These are phyloP conservation scores for Orbilia blumenaviensis DNA, from an alignment of 2,329 filamentous ascomycete species.

Conservation along the genomic window DNA sequence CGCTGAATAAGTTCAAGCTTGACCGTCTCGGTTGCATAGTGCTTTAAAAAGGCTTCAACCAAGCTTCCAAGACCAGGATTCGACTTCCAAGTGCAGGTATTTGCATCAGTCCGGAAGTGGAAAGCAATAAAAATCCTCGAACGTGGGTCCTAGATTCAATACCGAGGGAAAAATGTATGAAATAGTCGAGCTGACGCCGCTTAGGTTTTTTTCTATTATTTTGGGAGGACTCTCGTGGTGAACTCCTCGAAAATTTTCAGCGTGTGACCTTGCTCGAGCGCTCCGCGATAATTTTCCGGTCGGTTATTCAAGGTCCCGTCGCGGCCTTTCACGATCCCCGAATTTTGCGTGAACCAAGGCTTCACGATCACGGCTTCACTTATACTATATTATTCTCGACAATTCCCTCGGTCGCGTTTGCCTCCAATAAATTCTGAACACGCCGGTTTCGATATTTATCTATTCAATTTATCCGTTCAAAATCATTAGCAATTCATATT, in stretches of 20 bases:
- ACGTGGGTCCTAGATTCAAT: constrained; percentile 5
- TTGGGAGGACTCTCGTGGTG: no score
- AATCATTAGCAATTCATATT: not conserved
- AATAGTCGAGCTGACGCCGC: constrained; percentile 3
- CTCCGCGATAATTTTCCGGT: constrained; percentile 27
- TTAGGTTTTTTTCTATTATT: not conserved
- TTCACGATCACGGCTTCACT: not conserved
- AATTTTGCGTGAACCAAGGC: not conserved
- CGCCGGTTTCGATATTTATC: no score
- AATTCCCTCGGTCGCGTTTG: not conserved
- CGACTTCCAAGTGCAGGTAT: constrained; percentile 24
- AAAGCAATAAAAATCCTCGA: constrained; percentile 5
- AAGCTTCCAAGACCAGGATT: constrained; percentile 6
- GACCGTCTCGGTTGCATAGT: not conserved
- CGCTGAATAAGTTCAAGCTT: constrained; percentile 3
- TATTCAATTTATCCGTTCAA: no score
- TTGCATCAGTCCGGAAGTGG: constrained; percentile 2
- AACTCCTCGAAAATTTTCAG: constrained; percentile 37
- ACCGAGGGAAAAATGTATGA: constrained; percentile 1
- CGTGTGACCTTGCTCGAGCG: constrained; percentile 11
- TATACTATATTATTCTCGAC: constrained; percentile 4
- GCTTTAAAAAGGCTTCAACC: not conserved
- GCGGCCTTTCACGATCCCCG: constrained; percentile 24
- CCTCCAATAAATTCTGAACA: not conserved
- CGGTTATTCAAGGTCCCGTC: constrained; percentile 15